Base-by-base conservation (phyloP, 2,329 filamentous ascomycete species). In the Trichoderma pleuroti region DNA sequence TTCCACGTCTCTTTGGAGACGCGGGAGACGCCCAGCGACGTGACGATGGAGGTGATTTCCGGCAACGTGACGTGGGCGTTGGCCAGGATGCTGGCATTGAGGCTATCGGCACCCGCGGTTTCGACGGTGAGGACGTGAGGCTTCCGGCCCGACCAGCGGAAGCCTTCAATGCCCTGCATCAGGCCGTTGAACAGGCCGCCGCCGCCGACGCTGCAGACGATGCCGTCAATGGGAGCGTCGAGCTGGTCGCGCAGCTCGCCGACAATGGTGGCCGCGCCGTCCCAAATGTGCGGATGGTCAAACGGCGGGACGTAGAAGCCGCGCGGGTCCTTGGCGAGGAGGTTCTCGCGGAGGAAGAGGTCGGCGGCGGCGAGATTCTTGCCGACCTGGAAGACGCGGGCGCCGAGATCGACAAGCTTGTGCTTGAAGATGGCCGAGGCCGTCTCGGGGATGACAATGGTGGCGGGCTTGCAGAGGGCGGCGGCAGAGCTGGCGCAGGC, bases 111-210 rank as follows among this genome's bases (percentile, higher is more conserved):
- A 32, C 93, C 93, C 0, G 81, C 77, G 0, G 93, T 97, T 82
- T 97, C 93, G 57, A 94, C 85, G 3, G 91, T 92, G 14, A 97
- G 78, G 11, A 97, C 86, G 24, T 84, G 82, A 67, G 84, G 83
- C 71, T 79, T 78, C 26, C 68, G 61, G 6, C 72, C 74, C 4
- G 75, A 72, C 82, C 76, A 81, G 68, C 74, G 78, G 73, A 73
- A 78, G 56, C 82, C 80, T 76, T 90, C 86, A 28, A 94, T 83
- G 11, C 91, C 92, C 77, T 90, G 84, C 80, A 92, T 88, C 70
- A 97, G 82, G 5, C 93, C 93, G 76, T 91, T 92, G 66, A 97
- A 85, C 26, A 97, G 81, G 0, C 93, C 93, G 18, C 93, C 93
- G 11, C 93, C 93, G 8, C 93, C 93, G 46, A 94, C 92, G 71